Conservation (phyloP, 495 filamentous ascomycete species). For the Parathielavia hyrcaniae region DNA sequence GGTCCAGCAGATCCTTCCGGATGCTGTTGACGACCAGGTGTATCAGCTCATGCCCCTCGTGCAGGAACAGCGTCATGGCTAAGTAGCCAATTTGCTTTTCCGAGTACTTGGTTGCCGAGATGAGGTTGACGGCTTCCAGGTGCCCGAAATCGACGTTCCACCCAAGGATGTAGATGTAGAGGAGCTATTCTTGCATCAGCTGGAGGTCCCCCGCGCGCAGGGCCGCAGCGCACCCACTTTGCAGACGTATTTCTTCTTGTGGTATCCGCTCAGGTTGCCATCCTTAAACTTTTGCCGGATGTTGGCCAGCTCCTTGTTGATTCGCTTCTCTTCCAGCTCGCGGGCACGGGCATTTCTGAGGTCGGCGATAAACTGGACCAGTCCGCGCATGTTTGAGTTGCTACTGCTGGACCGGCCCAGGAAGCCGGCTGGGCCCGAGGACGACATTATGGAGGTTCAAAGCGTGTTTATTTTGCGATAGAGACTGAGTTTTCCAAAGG, state of each 20-base stretch:
- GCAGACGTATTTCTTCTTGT: constrained; percentile 99
- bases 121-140: constrained; percentile 94
- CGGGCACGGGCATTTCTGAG: constrained; percentile 88
- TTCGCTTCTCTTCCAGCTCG: constrained; percentile 96
- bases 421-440: constrained; percentile 50
- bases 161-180: constrained; percentile 98
- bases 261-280: constrained; percentile 86
- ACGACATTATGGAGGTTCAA: constrained; percentile 42
- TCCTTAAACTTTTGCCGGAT: constrained; percentile 89
- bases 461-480: background rate
- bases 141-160: constrained; percentile 99
- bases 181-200: constrained; percentile 49
- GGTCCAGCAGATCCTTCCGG: constrained; percentile 86
- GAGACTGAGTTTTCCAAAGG: background rate
- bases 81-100: constrained; percentile 99
- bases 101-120: constrained; percentile 94
- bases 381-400: constrained; percentile 69
- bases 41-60: constrained; percentile 93
- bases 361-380: constrained; percentile 98
- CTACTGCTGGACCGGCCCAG: constrained; percentile 55
- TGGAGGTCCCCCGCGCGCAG: background rate
- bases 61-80: constrained; percentile 92
- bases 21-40: constrained; percentile 98
- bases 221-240: constrained; percentile 51
- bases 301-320: constrained; percentile 99